These are phyloP conservation scores for California macrophylla DNA, from an alignment of 441 rosid species.

Conservation along the genomic window DNA sequence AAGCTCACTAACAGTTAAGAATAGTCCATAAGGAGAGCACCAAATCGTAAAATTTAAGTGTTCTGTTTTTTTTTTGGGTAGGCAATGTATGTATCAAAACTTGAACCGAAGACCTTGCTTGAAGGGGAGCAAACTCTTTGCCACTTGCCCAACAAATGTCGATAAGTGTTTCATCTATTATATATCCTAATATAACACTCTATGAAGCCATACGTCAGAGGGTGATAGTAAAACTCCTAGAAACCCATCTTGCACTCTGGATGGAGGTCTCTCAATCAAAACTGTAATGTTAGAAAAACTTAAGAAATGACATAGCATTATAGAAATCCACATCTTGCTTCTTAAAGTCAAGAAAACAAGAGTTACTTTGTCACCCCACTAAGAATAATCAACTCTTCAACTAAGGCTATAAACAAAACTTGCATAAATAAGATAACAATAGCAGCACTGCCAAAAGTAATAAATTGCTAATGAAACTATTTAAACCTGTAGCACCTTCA, in stretches of 20 bases:
- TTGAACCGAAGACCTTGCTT: too few relatives aligned
- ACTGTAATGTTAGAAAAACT: too few relatives aligned
- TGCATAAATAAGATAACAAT: neutral
- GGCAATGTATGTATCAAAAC: too few relatives aligned
- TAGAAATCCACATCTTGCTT: too few relatives aligned
- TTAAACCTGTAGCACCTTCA: slow-evolving; percentile 34
- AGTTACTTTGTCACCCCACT: neutral
- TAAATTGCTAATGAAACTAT: neutral
- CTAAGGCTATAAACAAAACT: neutral
- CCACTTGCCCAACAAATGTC: too few relatives aligned
- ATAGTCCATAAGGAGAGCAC: neutral
- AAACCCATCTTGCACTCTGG: neutral
- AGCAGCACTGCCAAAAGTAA: neutral
- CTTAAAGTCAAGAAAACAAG: too few relatives aligned
- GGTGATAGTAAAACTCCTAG: neutral
- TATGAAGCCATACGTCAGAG: neutral
- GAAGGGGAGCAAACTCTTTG: too few relatives aligned
- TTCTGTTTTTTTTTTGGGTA: neutral
- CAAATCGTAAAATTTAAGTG: neutral
- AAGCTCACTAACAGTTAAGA: neutral
- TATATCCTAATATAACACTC: neutral
- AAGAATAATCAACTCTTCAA: neutral
- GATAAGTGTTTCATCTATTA: neutral
- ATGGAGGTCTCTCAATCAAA: neutral
- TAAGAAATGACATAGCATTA: too few relatives aligned